Evolutionary conservation across 1,139 yeast genomes (phyloP), one percentile per base, ranked within the genome.

Genomic region (Hanseniaspora gamundiae): DNA sequence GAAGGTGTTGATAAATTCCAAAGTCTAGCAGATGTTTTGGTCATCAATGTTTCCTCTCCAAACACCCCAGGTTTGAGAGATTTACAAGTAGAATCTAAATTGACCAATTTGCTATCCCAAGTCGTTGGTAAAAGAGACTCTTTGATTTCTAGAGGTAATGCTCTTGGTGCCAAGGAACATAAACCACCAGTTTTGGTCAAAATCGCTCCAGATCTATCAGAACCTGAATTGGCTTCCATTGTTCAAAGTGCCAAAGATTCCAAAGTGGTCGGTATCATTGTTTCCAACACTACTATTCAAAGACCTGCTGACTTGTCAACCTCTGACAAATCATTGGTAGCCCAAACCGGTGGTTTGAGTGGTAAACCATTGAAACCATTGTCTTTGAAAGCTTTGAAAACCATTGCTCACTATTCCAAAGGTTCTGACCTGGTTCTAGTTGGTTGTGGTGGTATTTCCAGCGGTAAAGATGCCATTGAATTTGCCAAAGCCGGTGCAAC

Each of bases 401-500:
- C 74, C 2, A 75, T 91, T 53, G 75, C 88, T 47, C 79, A 82
- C 57, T 72, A 83, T 58, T 75, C 94, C 41, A 85, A 86, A 54
- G 85, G 76, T 49, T 59, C 66, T 14, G 68, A 74, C 44, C 64
- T 87, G 49, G 85, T 87, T 1, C 71, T 88, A 42, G 74, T 88
- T 51, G 98, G 97, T 22, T 87, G 96, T 64, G 98, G 98, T 45
- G 98, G 98, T 50, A 86, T 88, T 52, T 69, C 83, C 24, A 65
- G 69, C 33, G 97, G 95, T 47, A 70, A 77, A 53, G 97, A 88
- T 59, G 96, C 88, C 1, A 66, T 88, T 44, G 97, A 88, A 53
- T 91, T 81, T 63, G 95, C 93, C 30, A 77, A 74, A 56, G 95
- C 96, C 1, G 98, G 98, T 48, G 97, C 98, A 13, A 73, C 83